Base-by-base conservation (phyloP, 768 basidiomycete genomes). In the Tylopilus sp. region DNA sequence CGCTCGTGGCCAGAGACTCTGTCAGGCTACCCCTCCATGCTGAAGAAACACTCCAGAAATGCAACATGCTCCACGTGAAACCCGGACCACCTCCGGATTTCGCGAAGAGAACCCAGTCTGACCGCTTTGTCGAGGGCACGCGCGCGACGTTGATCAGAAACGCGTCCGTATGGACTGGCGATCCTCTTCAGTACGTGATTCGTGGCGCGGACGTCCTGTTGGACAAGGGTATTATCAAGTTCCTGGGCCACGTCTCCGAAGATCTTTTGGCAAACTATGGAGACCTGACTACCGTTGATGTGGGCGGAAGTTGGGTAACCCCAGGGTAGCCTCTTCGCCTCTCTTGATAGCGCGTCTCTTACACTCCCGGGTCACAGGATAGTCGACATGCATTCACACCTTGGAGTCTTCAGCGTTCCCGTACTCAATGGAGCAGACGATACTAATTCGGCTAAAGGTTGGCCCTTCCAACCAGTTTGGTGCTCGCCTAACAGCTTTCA, bases 361-460 rank as follows among this genome's bases (percentile, higher is more conserved):
- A 69, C 17, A 63, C 66, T 22, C 8, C 41, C 58, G 38, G 33
- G 43, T 25, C 46, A 29, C 38, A 62, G 60, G 42, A 82, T 76
- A 52, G 84, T 89, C 28, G 87, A 90, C 62, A 69, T 89, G 59
- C 84, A 92, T 68, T 89, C 90, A 6, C 92, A 94, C 65, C 69
- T 93, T 37, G 94, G 91, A 4, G 72, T 95, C 6, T 67, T 80
- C 56, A 83, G 85, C 38, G 64, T 78, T 14, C 94, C 94, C 0
- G 52, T 25, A 8, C 67, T 83, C 64, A 42, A 60, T 56, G 78
- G 83, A 28, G 73, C 80, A 16, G 55, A 70, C 40, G 89, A 89
- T 63, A 72, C 79, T 14, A 85, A 87, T 65, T 90, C 89, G 11
- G 56, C 55, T 11, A 79, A 88, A 46, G 87, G 66, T 68, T 38